Evolutionary conservation across 2,329 filamentous ascomycete genomes (phyloP), one percentile per base, ranked within the genome.

Genomic region (Chaetothyriales sp.): DNA sequence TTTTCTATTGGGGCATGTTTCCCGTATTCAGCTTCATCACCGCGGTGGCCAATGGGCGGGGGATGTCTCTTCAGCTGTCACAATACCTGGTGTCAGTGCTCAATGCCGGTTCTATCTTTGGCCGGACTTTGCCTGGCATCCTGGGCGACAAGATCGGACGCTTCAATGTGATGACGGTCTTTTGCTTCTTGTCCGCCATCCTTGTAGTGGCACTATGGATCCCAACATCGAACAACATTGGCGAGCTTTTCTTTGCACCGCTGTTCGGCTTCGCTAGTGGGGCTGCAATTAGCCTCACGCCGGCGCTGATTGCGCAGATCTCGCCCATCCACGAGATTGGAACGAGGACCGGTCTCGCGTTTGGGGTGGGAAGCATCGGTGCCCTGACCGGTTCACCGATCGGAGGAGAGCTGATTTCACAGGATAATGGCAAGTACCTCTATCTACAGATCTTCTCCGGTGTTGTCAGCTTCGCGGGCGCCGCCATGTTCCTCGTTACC

Each of bases 181-280:
- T 81, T 59, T 73, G 71, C 33, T 66, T 66, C 28, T 54, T 73
- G 22, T 69, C 75, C 10, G 61, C 63, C 2, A 68, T 78, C 37
- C 58, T 78, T 1, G 70, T 73, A 10, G 66, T 81, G 0, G 75
- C 71, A 25, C 64, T 83, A 1, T 77, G 79, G 78, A 66, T 80
- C 4, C 73, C 75, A 1, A 73, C 70, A 9, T 69, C 67, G 2
- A 70, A 70, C 40, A 76, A 80, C 8, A 74, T 75, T 0, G 74
- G 77, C 1, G 77, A 82, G 53, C 74, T 86, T 48, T 71, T 80
- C 37, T 87, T 85, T 64, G 74, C 77, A 10, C 71, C 76, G n/a
- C 66, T 86, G 5, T 88, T 84, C 58, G 85, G 83, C 18, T 85
- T 87, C 63, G 75, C 75, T 13, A 82, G 78, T 0, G 85, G 84